Percentiles rank a stretch among this genome's conserved stretches.
These are phyloP conservation scores for Maudiozyma saulgeensis DNA, from an alignment of 805 yeast species.

Conservation along the genomic window DNA sequence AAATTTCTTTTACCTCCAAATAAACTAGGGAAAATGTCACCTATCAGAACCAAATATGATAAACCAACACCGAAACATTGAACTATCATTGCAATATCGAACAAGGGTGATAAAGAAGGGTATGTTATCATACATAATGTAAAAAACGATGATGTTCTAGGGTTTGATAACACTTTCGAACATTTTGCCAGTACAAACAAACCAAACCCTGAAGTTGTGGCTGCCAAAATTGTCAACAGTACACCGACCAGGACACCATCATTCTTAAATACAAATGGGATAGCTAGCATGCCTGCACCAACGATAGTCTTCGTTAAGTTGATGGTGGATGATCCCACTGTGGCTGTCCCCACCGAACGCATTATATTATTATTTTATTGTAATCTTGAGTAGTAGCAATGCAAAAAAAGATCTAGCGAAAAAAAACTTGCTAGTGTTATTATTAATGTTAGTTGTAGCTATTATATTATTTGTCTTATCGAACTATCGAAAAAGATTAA, in stretches of 20 bases:
- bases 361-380: constrained; percentile 4
- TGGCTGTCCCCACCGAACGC: constrained; percentile 31
- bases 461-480: too few relatives aligned
- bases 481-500: too few relatives aligned
- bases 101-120: constrained; percentile 59
- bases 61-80: constrained; percentile 77
- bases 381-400: neutral
- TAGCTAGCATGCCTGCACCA: constrained; percentile 68
- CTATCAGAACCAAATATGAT: constrained; percentile 62
- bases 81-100: constrained; percentile 63
- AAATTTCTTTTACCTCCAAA: constrained; percentile 36
- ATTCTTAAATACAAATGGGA: constrained; percentile 59
- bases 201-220: constrained; percentile 58
- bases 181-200: constrained; percentile 52
- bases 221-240: constrained; percentile 48
- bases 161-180: constrained; percentile 44
- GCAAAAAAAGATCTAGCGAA: too few relatives aligned
- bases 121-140: constrained; percentile 61
- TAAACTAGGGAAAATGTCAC: constrained; percentile 63
- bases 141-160: constrained; percentile 59
- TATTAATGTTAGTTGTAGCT: too few relatives aligned
- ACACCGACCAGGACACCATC: constrained; percentile 58
- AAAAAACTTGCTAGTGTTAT: too few relatives aligned
- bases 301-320: constrained; percentile 68
- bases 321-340: constrained; percentile 49